Evolutionary conservation across 192 early-diverging fungal genomes (phyloP).

Genomic region (Podila epicladia): DNA sequence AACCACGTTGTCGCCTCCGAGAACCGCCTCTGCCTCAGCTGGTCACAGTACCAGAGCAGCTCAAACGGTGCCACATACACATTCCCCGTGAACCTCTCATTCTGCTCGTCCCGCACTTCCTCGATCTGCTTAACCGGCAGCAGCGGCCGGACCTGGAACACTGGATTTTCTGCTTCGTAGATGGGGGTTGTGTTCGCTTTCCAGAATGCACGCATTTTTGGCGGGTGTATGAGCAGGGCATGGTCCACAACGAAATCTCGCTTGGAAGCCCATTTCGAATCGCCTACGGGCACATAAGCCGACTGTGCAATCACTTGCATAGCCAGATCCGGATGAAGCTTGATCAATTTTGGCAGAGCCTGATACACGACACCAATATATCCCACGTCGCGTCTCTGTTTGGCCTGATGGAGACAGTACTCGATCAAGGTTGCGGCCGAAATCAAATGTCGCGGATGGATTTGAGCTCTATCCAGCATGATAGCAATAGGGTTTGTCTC

Average conservation of each 20-base stretch:
- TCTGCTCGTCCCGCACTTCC: neutral
- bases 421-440: conserved; percentile 1
- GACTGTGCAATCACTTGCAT: neutral
- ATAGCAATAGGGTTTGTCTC: neutral
- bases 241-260: neutral
- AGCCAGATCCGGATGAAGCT: neutral
- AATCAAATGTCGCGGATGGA: neutral
- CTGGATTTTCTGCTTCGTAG: neutral
- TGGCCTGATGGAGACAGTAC: conserved; percentile 2
- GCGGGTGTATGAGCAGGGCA: too few relatives aligned
- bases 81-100: neutral
- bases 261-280: neutral
- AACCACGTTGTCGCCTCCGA: neutral
- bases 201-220: neutral
- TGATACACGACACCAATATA: neutral
- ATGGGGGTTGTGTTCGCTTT: neutral
- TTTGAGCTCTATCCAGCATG: neutral
- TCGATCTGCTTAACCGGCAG: neutral
- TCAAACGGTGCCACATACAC: neutral
- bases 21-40: neutral
- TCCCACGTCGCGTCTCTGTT: neutral
- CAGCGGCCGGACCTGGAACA: conserved; percentile 1
- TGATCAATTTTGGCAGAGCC: neutral
- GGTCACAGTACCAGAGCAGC: neutral
- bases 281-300: neutral